phyloP scores from a whole-genome alignment of 1,284 basidiomycete species.

The Irpex rosettiformis region DNA sequence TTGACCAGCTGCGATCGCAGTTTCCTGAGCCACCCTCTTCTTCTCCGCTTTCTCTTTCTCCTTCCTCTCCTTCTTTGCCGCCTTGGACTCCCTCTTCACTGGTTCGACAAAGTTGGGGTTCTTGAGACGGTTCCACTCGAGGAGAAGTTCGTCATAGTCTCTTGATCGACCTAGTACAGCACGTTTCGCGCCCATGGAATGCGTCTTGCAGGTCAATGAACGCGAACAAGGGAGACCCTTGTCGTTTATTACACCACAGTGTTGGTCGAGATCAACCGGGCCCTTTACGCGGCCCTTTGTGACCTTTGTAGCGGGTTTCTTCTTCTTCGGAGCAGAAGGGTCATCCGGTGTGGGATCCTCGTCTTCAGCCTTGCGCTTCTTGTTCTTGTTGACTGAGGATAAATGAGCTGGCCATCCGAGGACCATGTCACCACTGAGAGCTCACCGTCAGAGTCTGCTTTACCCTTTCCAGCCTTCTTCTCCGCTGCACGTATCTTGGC shows the following conservation, averaged over 20 bases:
- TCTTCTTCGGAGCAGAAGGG: conserved; percentile 63
- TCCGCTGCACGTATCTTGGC: conserved; percentile 51
- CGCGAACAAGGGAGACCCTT: conserved; percentile 94
- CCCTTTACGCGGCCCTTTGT: conserved; percentile 78
- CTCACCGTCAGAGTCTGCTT: conserved; percentile 29
- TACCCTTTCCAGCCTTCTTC: conserved; percentile 55
- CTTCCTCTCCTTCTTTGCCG: conserved; percentile 76
- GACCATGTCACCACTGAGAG: not conserved
- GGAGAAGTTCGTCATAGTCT: conserved; percentile 82
- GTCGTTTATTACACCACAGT: conserved; percentile 98
- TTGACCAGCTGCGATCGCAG: conserved; percentile 50
- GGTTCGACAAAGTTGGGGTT: conserved; percentile 96
- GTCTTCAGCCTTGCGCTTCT: conserved; percentile 74
- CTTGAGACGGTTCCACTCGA: conserved; percentile 91
- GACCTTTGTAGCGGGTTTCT: conserved; percentile 68
- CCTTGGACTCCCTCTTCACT: conserved; percentile 78
- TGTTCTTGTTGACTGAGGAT: conserved; percentile 36
- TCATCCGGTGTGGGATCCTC: conserved; percentile 52
- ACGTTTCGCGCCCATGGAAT: conserved; percentile 96
- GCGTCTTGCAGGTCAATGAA: conserved; percentile 96
- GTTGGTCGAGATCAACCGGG: conserved; percentile 87
- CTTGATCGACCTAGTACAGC: conserved; percentile 86
- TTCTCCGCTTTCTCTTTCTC: conserved; percentile 74
- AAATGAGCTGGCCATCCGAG: conserved; percentile 2
- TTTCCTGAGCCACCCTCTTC: conserved; percentile 67